Evolutionary conservation across 1,139 yeast genomes (phyloP).

Genomic region (Lodderomyces beijingensis): DNA sequence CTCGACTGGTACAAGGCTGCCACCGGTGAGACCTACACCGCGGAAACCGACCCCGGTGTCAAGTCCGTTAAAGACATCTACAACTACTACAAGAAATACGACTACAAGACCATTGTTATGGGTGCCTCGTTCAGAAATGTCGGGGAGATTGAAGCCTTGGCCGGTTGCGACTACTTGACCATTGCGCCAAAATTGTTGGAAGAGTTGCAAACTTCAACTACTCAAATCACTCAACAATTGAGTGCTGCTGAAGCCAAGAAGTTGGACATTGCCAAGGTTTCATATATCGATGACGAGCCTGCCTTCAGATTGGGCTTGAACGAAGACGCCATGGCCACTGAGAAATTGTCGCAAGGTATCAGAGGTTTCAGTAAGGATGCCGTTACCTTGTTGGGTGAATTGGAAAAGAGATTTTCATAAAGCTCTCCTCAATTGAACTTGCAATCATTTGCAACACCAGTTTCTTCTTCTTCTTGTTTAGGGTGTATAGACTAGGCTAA

Average conservation of each 20-base stretch:
- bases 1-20: slow-evolving; percentile 97
- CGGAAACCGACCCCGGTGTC: slow-evolving; percentile 95
- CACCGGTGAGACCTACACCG: slow-evolving; percentile 83
- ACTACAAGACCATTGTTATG: slow-evolving; percentile 97
- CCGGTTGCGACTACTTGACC: slow-evolving; percentile 96
- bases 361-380: slow-evolving; percentile 96
- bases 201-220: slow-evolving; percentile 77
- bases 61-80: slow-evolving; percentile 77
- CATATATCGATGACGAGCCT: slow-evolving; percentile 82
- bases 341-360: slow-evolving; percentile 96
- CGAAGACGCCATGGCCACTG: slow-evolving; percentile 98
- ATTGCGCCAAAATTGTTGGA: slow-evolving; percentile 92
- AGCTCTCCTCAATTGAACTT: too few species aligned
- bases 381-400: slow-evolving; percentile 71
- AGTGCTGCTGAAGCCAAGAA: slow-evolving; percentile 55
- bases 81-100: slow-evolving; percentile 98
- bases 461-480: too few species aligned
- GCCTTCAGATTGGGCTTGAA: slow-evolving; percentile 86
- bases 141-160: slow-evolving; percentile 94
- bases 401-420: slow-evolving; percentile 60
- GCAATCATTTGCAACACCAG: too few species aligned
- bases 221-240: slow-evolving; percentile 74
- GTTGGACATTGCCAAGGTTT: slow-evolving; percentile 61
- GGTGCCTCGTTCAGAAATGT: slow-evolving; percentile 99
- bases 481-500: too few species aligned